phyloP scores from a whole-genome alignment of 2,329 filamentous ascomycete genomes.

The Didymella sp. region DNA sequence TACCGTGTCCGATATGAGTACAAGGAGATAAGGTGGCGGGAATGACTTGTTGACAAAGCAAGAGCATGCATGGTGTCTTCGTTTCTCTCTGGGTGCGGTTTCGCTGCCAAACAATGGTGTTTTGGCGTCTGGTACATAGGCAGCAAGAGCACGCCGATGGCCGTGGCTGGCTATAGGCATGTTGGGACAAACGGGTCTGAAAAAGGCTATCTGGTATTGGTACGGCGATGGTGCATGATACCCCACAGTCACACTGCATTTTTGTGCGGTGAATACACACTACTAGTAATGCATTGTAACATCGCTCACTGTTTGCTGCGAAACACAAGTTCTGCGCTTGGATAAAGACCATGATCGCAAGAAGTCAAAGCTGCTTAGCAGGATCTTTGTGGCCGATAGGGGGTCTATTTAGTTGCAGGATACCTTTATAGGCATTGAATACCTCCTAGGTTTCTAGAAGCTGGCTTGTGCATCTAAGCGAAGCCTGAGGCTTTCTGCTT shows the following conservation, averaged over 20 bases:
- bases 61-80: not conserved
- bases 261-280: not conserved
- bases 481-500: no score
- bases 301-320: no score
- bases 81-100: not conserved
- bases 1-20: not conserved
- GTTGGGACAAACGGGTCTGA: not conserved
- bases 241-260: not conserved
- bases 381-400: no score
- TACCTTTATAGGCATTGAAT: no score
- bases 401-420: no score
- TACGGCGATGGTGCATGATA: not conserved
- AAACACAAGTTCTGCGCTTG: no score
- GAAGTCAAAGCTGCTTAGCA: no score
- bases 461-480: no score
- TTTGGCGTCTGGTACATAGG: not conserved
- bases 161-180: no score
- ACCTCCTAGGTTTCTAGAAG: no score
- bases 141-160: no score
- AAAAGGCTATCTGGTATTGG: not conserved
- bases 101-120: not conserved
- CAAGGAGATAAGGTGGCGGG: not conserved
- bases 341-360: no score
- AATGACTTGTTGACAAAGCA: not conserved
- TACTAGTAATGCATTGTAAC: not conserved